A percentile compares a stretch with the other conserved stretches of the same genome.
Evolutionary conservation across 2,329 filamentous ascomycete species (phyloP).

Genomic region (Colletotrichum sp.): DNA sequence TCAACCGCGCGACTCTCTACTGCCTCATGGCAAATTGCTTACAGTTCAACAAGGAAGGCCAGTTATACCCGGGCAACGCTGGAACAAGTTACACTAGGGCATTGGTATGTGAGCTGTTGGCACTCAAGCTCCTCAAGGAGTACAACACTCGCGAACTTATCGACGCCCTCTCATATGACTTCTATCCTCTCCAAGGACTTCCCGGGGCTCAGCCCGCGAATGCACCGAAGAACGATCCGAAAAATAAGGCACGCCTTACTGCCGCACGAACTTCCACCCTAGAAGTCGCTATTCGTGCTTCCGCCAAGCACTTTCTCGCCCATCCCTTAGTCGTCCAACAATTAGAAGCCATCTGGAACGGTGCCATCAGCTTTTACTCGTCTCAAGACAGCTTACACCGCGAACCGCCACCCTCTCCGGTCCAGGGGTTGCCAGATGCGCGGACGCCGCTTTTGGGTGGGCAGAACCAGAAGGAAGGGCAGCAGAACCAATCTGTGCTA

Average conservation of each 20-base stretch:
- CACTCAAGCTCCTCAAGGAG: conserved; percentile 88
- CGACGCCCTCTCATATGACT: conserved; percentile 93
- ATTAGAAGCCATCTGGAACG: conserved; percentile 96
- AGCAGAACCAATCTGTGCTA: conserved; percentile 35
- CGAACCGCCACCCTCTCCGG: conserved; percentile 40
- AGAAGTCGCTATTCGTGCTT: conserved; percentile 90
- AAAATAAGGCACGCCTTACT: conserved; percentile 53
- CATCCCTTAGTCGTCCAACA: conserved; percentile 93
- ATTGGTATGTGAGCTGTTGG: conserved; percentile 87
- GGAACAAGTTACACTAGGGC: conserved; percentile 85
- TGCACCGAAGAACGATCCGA: conserved; percentile 40
- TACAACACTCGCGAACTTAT: conserved; percentile 90
- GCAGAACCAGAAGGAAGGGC: conserved; percentile 34
- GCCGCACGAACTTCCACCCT: conserved; percentile 85
- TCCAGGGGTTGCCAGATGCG: conserved; percentile 41
- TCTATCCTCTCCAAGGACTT: conserved; percentile 88
- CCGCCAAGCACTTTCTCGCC: conserved; percentile 89
- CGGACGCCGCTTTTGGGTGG: conserved; percentile 58
- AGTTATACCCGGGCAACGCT: conserved; percentile 81
- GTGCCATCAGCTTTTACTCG: conserved; percentile 93
- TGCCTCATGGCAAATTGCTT: conserved; percentile 92
- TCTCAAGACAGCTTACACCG: conserved; percentile 85
- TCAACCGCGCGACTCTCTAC: conserved; percentile 86
- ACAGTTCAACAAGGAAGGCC: conserved; percentile 88
- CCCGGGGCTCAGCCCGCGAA: conserved; percentile 48